phyloP scores from a whole-genome alignment of 768 basidiomycete genomes.

The Suillus ampliporus region DNA sequence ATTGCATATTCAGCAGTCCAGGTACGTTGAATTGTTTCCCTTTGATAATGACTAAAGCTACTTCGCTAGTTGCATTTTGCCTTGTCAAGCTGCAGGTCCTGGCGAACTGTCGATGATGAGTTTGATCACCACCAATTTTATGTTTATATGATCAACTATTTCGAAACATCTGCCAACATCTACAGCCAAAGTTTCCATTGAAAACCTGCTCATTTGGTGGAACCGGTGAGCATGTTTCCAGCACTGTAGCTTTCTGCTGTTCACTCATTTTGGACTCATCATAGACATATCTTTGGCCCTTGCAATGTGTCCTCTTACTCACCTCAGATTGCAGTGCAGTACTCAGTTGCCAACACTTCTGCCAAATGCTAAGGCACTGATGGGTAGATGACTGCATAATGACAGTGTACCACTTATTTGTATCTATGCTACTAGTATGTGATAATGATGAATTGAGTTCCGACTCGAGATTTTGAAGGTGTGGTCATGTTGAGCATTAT shows the following conservation, averaged over 20 bases:
- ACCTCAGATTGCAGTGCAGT: slow-evolving; percentile 1
- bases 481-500: no score
- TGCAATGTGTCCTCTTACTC: background rate
- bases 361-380: background rate
- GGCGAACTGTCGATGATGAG: slow-evolving; percentile 14
- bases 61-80: slow-evolving; percentile 21
- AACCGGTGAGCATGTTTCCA: slow-evolving; percentile 12
- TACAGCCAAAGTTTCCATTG: background rate
- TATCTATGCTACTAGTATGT: no score
- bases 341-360: slow-evolving; percentile 6
- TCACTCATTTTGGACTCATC: background rate
- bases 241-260: background rate
- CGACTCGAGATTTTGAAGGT: no score
- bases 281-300: slow-evolving; percentile 1
- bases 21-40: slow-evolving; percentile 15
- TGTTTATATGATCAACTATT: slow-evolving; percentile 17
- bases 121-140: slow-evolving; percentile 22
- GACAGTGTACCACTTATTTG: no score
- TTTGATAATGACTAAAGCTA: background rate
- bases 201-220: slow-evolving; percentile 17
- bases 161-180: slow-evolving; percentile 8
- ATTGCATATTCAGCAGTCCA: slow-evolving; percentile 33
- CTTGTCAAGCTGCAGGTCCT: slow-evolving; percentile 16
- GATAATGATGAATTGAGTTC: no score
- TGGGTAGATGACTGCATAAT: no score